A percentile compares a stretch with the other conserved stretches of the same genome.
These are phyloP conservation scores for Lentinus tigrinus DNA, from an alignment of 768 basidiomycete genomes.

Conservation along the genomic window DNA sequence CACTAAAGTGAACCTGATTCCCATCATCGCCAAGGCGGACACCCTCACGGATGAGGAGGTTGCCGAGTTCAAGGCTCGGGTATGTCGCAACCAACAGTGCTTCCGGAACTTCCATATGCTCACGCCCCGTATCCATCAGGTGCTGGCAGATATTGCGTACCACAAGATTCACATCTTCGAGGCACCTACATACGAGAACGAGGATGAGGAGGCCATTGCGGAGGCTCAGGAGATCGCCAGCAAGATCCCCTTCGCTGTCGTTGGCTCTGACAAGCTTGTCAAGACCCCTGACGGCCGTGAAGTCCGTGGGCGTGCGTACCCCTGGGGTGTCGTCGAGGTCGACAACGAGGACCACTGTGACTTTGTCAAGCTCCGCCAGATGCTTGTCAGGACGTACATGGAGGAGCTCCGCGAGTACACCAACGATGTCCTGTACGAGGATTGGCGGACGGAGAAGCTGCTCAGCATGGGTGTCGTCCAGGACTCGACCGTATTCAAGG, in stretches of 20 bases:
- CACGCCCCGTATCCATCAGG: conserved; percentile 42
- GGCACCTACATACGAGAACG: conserved; percentile 95
- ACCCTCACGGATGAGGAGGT: conserved; percentile 98
- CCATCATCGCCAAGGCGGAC: conserved; percentile 97
- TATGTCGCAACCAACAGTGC: conserved; percentile 34
- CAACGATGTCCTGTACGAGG: conserved; percentile 94
- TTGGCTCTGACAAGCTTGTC: conserved; percentile 88
- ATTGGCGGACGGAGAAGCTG: conserved; percentile 96
- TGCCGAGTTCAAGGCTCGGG: conserved; percentile 87
- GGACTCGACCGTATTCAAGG: conserved; percentile 97
- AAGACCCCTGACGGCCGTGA: conserved; percentile 82
- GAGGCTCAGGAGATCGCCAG: conserved; percentile 97
- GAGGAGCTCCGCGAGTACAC: conserved; percentile 98
- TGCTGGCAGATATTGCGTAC: conserved; percentile 88
- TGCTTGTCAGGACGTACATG: conserved; percentile 99
- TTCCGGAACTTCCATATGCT: background rate
- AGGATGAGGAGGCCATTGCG: conserved; percentile 96
- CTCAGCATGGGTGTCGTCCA: conserved; percentile 97
- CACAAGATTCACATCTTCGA: conserved; percentile 99
- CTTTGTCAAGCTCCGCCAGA: conserved; percentile 98
- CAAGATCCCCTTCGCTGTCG: conserved; percentile 98
- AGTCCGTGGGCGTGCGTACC: conserved; percentile 94
- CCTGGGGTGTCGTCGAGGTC: conserved; percentile 99
- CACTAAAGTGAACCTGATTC: conserved; percentile 97
- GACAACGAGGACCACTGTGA: conserved; percentile 99